Conservation (phyloP, 768 basidiomycete genomes). For the Pulveroboletus ravenelii region DNA sequence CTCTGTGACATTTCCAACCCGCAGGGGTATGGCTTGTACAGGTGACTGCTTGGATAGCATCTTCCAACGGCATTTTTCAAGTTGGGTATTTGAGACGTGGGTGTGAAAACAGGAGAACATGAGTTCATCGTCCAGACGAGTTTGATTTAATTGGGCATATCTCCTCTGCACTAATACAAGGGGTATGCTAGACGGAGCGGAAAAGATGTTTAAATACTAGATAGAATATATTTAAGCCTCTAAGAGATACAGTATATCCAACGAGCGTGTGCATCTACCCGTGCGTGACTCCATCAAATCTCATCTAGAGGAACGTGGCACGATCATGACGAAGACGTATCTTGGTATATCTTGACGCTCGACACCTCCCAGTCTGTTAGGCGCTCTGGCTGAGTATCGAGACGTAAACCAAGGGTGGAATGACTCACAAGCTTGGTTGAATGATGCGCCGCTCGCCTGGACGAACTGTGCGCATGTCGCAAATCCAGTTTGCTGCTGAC, state of each 20-base stretch:
- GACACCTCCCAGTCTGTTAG: slow-evolving; percentile 75
- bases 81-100: background rate
- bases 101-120: background rate
- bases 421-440: slow-evolving; percentile 73
- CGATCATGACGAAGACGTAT: slow-evolving; percentile 22
- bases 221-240: slow-evolving; percentile 18
- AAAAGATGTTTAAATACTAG: slow-evolving; percentile 10
- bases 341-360: slow-evolving; percentile 70
- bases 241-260: slow-evolving; percentile 19
- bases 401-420: slow-evolving; percentile 1
- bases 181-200: no score
- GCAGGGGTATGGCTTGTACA: slow-evolving; percentile 10
- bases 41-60: slow-evolving; percentile 24
- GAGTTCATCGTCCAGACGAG: background rate
- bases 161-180: background rate
- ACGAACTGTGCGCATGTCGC: slow-evolving; percentile 79
- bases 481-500: slow-evolving; percentile 77
- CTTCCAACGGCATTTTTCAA: slow-evolving; percentile 1
- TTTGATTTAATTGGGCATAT: background rate
- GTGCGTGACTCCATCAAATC: slow-evolving; percentile 5
- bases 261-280: slow-evolving; percentile 8
- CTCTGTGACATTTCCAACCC: background rate
- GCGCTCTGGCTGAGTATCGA: slow-evolving; percentile 1
- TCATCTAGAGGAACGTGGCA: background rate
- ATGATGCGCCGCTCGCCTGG: slow-evolving; percentile 61